These are phyloP conservation scores for Phoenix dactylifera DNA, from an alignment of 176 grass and related monocot species.

Conservation along the genomic window DNA sequence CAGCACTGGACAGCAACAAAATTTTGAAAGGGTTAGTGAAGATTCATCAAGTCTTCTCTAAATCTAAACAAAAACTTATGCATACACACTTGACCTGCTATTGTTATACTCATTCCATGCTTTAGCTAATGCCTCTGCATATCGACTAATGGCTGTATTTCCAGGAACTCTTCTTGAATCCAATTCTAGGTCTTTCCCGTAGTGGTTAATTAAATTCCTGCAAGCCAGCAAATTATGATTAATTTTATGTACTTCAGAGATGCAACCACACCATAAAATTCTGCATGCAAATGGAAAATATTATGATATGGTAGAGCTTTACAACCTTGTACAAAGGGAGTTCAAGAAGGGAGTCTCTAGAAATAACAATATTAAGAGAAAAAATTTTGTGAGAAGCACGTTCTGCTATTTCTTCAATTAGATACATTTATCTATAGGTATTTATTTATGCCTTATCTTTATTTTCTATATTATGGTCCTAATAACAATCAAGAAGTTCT, in stretches of 20 bases:
- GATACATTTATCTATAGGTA: too few species aligned
- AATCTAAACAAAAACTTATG: slow-evolving; percentile 1
- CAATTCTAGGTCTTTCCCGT: slow-evolving; percentile 52
- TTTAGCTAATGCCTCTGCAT: slow-evolving; percentile 52
- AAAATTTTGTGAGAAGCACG: too few species aligned
- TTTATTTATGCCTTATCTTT: too few species aligned
- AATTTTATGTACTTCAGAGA: too few species aligned
- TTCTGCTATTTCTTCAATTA: too few species aligned
- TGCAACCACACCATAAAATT: too few species aligned
- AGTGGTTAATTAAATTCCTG: slow-evolving; percentile 53
- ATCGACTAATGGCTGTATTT: slow-evolving; percentile 49
- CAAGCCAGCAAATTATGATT: not conserved
- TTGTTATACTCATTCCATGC: slow-evolving; percentile 68
- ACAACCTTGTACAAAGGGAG: too few species aligned
- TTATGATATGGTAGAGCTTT: too few species aligned
- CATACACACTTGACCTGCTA: slow-evolving; percentile 32
- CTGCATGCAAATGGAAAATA: not conserved
- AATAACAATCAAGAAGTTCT: too few species aligned
- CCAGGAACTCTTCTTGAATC: slow-evolving; percentile 62
- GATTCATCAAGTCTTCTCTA: not conserved
- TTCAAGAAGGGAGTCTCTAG: too few species aligned
- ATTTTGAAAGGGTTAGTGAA: slow-evolving; percentile 13
- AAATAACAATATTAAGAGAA: too few species aligned
- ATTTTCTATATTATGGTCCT: too few species aligned
- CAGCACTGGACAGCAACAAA: slow-evolving; percentile 44